Conservation (phyloP, 768 basidiomycete genomes). For the Naematelia aurantialba region DNA sequence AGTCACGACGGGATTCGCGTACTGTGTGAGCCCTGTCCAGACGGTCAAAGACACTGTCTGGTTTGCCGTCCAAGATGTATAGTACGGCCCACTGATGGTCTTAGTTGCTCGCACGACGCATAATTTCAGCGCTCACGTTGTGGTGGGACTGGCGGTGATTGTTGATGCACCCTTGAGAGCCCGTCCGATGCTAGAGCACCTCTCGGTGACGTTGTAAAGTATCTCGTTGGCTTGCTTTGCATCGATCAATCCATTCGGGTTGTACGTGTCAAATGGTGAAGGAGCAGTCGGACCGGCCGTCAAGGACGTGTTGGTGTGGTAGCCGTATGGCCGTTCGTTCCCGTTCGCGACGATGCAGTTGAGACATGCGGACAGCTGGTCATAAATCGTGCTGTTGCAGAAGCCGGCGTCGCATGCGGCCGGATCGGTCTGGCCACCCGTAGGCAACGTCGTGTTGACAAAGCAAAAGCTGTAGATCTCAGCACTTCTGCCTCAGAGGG, state of each 20-base stretch:
- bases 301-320: conserved; percentile 2
- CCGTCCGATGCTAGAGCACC: neutral
- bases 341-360: conserved; percentile 23
- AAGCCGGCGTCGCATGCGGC: conserved; percentile 1
- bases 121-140: conserved; percentile 10
- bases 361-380: conserved; percentile 12
- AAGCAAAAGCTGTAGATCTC: conserved; percentile 11
- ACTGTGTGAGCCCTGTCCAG: conserved; percentile 13
- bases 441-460: neutral
- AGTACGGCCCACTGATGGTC: conserved; percentile 10
- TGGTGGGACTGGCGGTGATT: conserved; percentile 18
- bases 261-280: conserved; percentile 1
- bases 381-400: conserved; percentile 9
- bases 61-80: conserved; percentile 8
- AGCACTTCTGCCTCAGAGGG: no score
- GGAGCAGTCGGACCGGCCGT: neutral
- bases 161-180: neutral
- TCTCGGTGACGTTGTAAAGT: conserved; percentile 14
- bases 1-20: neutral
- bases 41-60: conserved; percentile 3
- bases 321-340: conserved; percentile 4
- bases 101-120: neutral
- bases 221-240: conserved; percentile 5
- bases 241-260: conserved; percentile 16
- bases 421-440: neutral